Conservation (phyloP, 257 asterid species). For the Cruciata laevipes region DNA sequence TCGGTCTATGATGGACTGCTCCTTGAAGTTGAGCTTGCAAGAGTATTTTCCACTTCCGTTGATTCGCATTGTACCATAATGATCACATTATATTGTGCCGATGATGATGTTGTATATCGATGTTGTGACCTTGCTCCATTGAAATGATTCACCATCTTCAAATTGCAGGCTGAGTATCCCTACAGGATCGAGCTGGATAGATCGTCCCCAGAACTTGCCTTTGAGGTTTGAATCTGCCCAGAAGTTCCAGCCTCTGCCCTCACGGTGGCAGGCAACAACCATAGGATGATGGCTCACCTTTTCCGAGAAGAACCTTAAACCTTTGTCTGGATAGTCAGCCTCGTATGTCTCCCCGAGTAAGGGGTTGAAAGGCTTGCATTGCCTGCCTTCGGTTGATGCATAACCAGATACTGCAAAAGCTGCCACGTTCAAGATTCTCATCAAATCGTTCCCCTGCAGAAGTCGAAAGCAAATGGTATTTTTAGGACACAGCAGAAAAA, state of each 20-base stretch:
- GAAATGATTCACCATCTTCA: slow-evolving; percentile 92
- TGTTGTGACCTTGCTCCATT: slow-evolving; percentile 99
- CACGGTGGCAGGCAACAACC: slow-evolving; percentile 98
- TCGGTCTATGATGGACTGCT: slow-evolving; percentile 96
- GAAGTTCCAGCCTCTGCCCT: slow-evolving; percentile 92
- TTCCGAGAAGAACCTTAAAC: slow-evolving; percentile 86
- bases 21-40: slow-evolving; percentile 97
- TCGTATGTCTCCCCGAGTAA: slow-evolving; percentile 98
- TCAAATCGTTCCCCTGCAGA: slow-evolving; percentile 90
- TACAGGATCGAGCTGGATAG: slow-evolving; percentile 97
- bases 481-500: background rate
- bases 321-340: slow-evolving; percentile 98
- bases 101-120: slow-evolving; percentile 90
- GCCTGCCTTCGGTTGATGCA: slow-evolving; percentile 96
- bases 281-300: slow-evolving; percentile 99
- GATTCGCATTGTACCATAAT: slow-evolving; percentile 97
- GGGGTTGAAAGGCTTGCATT: slow-evolving; percentile 98
- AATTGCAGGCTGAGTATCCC: slow-evolving; percentile 85
- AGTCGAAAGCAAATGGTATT: slow-evolving; percentile 11
- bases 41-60: slow-evolving; percentile 89
- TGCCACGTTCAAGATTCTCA: slow-evolving; percentile 89
- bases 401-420: slow-evolving; percentile 99
- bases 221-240: slow-evolving; percentile 98
- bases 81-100: slow-evolving; percentile 94
- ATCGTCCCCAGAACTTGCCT: slow-evolving; percentile 99